phyloP scores from a whole-genome alignment of 805 yeast genomes.

The Nakazawaea wickerhamii region DNA sequence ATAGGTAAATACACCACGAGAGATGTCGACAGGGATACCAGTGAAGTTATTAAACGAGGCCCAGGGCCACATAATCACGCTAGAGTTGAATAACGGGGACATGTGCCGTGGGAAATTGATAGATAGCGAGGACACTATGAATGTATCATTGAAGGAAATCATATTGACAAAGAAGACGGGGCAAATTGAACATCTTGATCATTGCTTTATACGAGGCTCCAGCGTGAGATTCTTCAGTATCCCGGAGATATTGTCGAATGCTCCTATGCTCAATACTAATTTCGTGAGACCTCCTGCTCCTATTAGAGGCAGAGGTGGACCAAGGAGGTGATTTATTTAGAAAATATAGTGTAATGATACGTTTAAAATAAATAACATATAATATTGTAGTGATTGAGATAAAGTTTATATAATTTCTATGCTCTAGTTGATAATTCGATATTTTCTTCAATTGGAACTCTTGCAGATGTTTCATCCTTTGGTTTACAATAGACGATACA shows the following conservation, averaged over 20 bases:
- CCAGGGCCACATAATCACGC: conserved; percentile 78
- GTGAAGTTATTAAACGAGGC: conserved; percentile 84
- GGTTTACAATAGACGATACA: conserved; percentile 52
- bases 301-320: conserved; percentile 39
- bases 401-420: background rate
- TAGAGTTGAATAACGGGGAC: conserved; percentile 83
- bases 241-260: conserved; percentile 83
- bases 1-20: background rate
- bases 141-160: conserved; percentile 78
- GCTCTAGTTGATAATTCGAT: conserved; percentile 8
- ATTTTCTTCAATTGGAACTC: background rate
- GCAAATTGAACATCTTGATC: conserved; percentile 66
- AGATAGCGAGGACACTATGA: conserved; percentile 89
- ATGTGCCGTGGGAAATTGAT: conserved; percentile 81
- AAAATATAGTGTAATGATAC: background rate
- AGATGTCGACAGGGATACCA: conserved; percentile 72
- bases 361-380: background rate
- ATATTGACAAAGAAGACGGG: conserved; percentile 77
- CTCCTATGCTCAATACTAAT: conserved; percentile 72
- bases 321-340: conserved; percentile 5
- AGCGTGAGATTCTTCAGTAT: conserved; percentile 78
- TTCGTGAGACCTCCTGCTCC: conserved; percentile 67
- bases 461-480: conserved; percentile 13
- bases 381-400: too few species aligned
- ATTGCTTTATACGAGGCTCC: conserved; percentile 88